A percentile compares a stretch with the other conserved stretches of the same genome.
Evolutionary conservation across 225 moss, liverwort and hornwort species (phyloP).

Genomic region (Polytrichum commune): DNA sequence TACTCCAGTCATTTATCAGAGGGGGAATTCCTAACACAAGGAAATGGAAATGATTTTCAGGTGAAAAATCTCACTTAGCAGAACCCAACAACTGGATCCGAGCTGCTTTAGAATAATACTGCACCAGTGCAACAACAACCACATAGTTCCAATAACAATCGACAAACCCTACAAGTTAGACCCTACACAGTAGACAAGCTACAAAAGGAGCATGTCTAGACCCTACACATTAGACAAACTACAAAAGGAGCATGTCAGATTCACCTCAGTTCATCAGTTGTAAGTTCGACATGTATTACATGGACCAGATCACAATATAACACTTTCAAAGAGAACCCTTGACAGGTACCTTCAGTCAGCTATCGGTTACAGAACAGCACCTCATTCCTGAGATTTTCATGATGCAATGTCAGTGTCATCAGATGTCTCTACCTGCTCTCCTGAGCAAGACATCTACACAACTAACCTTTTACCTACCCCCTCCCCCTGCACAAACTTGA

Average conservation of each 20-base stretch:
- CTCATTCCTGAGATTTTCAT: not conserved
- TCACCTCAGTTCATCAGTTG: too few relatives aligned
- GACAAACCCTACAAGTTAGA: not conserved
- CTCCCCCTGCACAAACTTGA: not conserved
- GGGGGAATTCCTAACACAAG: too few relatives aligned
- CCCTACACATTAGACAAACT: not conserved
- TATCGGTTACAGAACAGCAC: not conserved
- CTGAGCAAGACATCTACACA: not conserved
- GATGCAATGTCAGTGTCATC: constrained; percentile 1
- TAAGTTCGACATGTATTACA: too few relatives aligned
- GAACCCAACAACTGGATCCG: too few relatives aligned
- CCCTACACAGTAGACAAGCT: not conserved
- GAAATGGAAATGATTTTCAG: too few relatives aligned
- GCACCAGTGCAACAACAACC: not conserved
- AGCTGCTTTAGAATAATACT: not conserved
- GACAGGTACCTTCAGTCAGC: not conserved
- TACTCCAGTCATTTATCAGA: too few relatives aligned
- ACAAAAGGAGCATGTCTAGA: not conserved
- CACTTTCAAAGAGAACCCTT: not conserved
- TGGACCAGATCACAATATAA: not conserved
- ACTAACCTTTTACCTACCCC: constrained; percentile 1
- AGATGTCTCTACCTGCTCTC: not conserved
- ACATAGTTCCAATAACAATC: not conserved
- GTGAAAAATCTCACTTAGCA: too few relatives aligned
- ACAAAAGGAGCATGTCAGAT: not conserved